These are phyloP conservation scores for Elsinoe batatas DNA, from an alignment of 2,329 filamentous ascomycete species.

Conservation along the genomic window DNA sequence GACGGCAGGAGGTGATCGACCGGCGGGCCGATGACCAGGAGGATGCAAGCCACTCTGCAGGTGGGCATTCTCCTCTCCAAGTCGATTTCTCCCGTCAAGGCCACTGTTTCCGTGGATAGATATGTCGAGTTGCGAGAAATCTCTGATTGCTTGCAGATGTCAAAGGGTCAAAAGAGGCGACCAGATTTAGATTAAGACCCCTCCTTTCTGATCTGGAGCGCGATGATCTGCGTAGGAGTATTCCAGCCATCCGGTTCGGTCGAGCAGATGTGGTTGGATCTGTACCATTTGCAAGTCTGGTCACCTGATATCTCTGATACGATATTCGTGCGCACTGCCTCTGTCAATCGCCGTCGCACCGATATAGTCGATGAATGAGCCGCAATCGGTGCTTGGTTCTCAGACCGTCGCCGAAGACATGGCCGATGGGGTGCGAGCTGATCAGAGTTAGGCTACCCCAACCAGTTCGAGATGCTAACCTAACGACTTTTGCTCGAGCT, in stretches of 20 bases:
- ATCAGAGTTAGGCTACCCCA: not conserved
- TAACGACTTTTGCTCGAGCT: not conserved
- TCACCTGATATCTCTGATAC: too few species aligned
- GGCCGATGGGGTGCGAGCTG: not conserved
- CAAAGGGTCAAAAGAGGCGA: conserved; percentile 1
- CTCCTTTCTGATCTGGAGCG: not conserved
- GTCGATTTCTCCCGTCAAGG: not conserved
- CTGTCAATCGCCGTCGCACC: not conserved
- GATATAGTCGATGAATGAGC: not conserved
- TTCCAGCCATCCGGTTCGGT: not conserved
- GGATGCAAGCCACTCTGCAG: conserved; percentile 4
- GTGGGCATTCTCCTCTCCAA: not conserved
- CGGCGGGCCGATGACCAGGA: not conserved
- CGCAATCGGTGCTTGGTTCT: not conserved
- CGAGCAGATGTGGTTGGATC: too few species aligned
- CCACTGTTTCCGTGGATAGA: not conserved
- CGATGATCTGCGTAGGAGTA: not conserved
- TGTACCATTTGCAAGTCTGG: too few species aligned
- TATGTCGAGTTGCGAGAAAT: not conserved
- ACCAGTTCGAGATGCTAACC: not conserved
- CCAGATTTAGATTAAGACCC: conserved; percentile 2
- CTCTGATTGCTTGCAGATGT: not conserved
- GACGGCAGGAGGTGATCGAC: not conserved
- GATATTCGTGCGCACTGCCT: not conserved
- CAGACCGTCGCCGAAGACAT: not conserved